Evolutionary conservation across 2,329 filamentous ascomycete species (phyloP).

Genomic region (Thielaviopsis cerberus): DNA sequence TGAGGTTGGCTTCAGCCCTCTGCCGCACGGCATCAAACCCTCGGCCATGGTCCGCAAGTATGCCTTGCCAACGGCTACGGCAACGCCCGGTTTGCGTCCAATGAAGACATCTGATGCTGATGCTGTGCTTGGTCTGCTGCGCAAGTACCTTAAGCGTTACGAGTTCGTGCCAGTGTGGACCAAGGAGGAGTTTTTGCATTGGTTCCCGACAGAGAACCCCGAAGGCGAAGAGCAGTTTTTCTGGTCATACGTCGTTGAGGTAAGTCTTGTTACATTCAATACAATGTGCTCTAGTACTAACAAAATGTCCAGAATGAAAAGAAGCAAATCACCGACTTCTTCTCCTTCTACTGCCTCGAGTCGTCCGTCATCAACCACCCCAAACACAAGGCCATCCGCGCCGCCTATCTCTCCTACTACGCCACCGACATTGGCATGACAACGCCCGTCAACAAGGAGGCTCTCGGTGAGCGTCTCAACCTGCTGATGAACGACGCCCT

Average conservation of each 20-base stretch:
- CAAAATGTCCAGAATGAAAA: conserved; percentile 29
- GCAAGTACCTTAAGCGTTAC: conserved; percentile 60
- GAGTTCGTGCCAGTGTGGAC: conserved; percentile 70
- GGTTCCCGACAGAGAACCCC: conserved; percentile 49
- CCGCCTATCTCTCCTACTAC: conserved; percentile 96
- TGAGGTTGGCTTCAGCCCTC: conserved; percentile 80
- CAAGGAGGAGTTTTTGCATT: conserved; percentile 68
- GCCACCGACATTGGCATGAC: conserved; percentile 62
- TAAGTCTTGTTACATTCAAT: conserved; percentile 18
- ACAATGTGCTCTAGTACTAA: conserved; percentile 1
- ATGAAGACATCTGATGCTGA: conserved; percentile 68
- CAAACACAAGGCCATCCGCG: conserved; percentile 62
- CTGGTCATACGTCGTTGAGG: conserved; percentile 84
- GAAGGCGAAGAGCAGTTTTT: conserved; percentile 62
- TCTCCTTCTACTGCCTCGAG: conserved; percentile 91
- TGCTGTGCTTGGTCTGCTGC: conserved; percentile 54
- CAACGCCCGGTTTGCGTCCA: conserved; percentile 54
- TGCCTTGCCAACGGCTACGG: conserved; percentile 55
- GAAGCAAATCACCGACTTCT: conserved; percentile 81
- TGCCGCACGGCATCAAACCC: conserved; percentile 69
- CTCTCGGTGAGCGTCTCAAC: conserved; percentile 65
- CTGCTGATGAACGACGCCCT: conserved; percentile 66
- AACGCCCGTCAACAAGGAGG: conserved; percentile 31
- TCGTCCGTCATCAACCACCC: conserved; percentile 74
- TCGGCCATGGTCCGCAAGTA: conserved; percentile 74